phyloP scores from a whole-genome alignment of 2,329 filamentous ascomycete genomes.

The Colletotrichum melonis region DNA sequence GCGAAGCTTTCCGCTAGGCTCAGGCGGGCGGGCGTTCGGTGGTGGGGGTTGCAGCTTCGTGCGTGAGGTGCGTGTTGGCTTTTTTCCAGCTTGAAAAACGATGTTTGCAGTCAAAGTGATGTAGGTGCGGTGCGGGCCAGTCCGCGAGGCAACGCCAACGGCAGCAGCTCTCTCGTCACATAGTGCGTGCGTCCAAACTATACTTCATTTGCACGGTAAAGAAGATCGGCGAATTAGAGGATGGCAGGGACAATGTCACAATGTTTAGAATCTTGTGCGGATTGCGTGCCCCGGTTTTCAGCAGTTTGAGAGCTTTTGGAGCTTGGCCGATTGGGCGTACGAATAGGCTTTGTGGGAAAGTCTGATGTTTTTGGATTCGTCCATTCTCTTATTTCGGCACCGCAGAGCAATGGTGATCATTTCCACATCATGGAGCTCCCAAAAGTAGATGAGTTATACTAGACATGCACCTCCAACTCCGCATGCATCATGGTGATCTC shows the following conservation, averaged over 20 bases:
- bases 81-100: neutral
- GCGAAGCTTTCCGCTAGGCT: constrained; percentile 3
- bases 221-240: constrained; percentile 2
- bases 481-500: constrained; percentile 21
- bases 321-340: constrained; percentile 1
- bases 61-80: neutral
- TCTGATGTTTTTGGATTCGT: neutral
- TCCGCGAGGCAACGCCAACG: constrained; percentile 10
- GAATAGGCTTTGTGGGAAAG: neutral
- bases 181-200: neutral
- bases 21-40: neutral
- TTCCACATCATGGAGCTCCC: neutral
- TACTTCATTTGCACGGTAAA: neutral
- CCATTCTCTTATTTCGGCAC: neutral
- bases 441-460: neutral
- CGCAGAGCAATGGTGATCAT: no score
- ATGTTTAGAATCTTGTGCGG: neutral
- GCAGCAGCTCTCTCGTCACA: constrained; percentile 23
- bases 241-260: neutral
- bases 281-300: neutral
- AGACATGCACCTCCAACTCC: neutral
- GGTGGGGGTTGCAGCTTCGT: neutral
- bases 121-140: neutral
- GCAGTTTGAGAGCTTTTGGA: constrained; percentile 9
- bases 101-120: constrained; percentile 16